phyloP scores from a whole-genome alignment of 2,329 filamentous ascomycete species.

The Didymella pinodella region DNA sequence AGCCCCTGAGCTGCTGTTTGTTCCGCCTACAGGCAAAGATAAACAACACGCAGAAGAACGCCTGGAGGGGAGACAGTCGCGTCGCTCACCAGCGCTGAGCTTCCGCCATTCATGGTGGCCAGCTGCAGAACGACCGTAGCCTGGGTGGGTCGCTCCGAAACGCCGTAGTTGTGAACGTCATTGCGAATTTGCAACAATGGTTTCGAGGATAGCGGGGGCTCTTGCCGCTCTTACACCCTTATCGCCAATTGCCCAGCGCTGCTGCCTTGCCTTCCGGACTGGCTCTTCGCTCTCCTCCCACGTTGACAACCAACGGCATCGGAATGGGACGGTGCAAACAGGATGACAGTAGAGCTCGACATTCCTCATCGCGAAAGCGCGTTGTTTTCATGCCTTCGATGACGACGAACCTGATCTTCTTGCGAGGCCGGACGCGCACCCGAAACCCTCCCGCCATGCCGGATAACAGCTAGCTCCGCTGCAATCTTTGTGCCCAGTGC shows the following conservation, averaged over 20 bases:
- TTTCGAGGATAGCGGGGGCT: conserved; percentile 31
- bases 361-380: conserved; percentile 15
- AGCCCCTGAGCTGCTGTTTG: conserved; percentile 1
- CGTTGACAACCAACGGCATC: background rate
- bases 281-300: conserved; percentile 1
- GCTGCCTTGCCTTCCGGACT: conserved; percentile 1
- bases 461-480: conserved; percentile 6
- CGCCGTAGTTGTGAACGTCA: conserved; percentile 25
- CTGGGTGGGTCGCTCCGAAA: conserved; percentile 18
- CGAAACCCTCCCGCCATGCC: conserved; percentile 3
- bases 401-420: conserved; percentile 35
- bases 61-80: background rate
- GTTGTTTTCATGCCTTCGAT: conserved; percentile 19
- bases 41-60: background rate
- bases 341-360: background rate
- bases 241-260: conserved; percentile 6
- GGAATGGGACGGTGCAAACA: conserved; percentile 3
- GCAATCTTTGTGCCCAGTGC: conserved; percentile 20
- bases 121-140: background rate
- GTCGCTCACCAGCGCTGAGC: background rate
- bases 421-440: conserved; percentile 11
- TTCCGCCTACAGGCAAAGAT: background rate
- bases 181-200: conserved; percentile 7
- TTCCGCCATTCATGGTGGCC: conserved; percentile 1
- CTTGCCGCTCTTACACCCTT: conserved; percentile 27